Percentiles rank a stretch among this genome's conserved stretches.
These are phyloP conservation scores for Luffa acutangula DNA, from an alignment of 306 rosid species.

Conservation along the genomic window DNA sequence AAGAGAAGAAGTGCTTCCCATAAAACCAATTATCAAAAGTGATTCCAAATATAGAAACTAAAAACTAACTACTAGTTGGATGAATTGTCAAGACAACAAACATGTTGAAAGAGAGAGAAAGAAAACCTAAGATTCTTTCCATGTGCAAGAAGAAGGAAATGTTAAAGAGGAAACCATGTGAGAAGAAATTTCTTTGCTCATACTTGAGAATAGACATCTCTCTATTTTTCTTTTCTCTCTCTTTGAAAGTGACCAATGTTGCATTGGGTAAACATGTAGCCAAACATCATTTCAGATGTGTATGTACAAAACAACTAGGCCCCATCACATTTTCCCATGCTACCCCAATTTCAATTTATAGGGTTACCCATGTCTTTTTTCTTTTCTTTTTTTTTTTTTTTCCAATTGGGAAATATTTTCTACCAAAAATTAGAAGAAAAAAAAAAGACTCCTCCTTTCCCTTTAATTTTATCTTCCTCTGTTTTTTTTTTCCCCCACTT, in stretches of 20 bases:
- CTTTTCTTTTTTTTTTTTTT: neutral
- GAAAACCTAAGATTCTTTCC: neutral
- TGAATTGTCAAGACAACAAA: neutral
- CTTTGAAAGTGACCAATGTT: slow-evolving; percentile 1
- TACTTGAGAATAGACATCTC: neutral
- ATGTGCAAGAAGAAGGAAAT: slow-evolving; percentile 5
- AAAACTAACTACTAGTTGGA: neutral
- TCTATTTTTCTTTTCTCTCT: neutral
- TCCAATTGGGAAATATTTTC: too few relatives aligned
- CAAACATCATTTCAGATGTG: neutral
- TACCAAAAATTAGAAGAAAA: too few relatives aligned
- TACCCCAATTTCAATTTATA: neutral
- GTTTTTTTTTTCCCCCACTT: neutral
- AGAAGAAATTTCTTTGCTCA: neutral
- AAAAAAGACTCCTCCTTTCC: too few relatives aligned
- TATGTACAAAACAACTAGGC: slow-evolving; percentile 4
- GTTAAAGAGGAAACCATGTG: slow-evolving; percentile 1
- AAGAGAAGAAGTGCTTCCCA: too few relatives aligned
- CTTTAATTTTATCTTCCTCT: too few relatives aligned
- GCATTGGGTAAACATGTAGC: neutral
- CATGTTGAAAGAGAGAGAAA: neutral
- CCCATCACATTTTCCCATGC: neutral
- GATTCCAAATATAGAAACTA: neutral
- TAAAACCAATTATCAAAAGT: too few relatives aligned
- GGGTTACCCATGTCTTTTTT: neutral